Evolutionary conservation across 306 rosid species (phyloP).

Genomic region (Corylus avellana): DNA sequence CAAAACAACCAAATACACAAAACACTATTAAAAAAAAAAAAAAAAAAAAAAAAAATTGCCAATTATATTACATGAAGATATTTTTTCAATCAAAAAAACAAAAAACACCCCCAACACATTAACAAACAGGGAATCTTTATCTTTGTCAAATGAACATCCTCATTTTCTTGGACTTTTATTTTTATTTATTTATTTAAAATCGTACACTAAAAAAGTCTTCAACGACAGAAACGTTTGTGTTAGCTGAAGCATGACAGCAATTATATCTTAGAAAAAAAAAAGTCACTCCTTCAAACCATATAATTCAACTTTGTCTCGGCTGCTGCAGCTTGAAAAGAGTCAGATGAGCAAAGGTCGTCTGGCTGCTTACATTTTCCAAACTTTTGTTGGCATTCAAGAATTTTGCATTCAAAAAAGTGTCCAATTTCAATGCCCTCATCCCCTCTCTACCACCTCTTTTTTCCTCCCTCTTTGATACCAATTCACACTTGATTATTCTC

Average conservation of each 20-base stretch:
- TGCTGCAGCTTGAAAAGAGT: neutral
- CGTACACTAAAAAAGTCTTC: neutral
- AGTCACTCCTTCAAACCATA: neutral
- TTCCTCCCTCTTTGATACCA: neutral
- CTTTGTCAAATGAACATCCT: neutral
- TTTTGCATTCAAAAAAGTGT: neutral
- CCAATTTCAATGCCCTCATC: neutral
- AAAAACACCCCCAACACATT: no score
- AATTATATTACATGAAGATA: no score
- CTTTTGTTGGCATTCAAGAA: neutral
- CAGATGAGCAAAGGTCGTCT: neutral
- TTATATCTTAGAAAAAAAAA: neutral
- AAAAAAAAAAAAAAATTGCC: no score
- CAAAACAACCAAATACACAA: no score
- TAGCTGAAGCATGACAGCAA: neutral
- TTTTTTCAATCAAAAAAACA: no score
- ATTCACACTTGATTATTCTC: neutral
- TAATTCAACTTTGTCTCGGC: neutral
- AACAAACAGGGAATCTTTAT: neutral
- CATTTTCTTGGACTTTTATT: neutral
- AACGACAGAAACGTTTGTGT: neutral
- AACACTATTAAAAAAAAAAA: no score
- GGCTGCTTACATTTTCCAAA: neutral
- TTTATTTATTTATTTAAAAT: no score
- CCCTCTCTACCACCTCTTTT: neutral